phyloP scores from a whole-genome alignment of 2,329 filamentous ascomycete genomes.

The Cryphonectria carpinicola region DNA sequence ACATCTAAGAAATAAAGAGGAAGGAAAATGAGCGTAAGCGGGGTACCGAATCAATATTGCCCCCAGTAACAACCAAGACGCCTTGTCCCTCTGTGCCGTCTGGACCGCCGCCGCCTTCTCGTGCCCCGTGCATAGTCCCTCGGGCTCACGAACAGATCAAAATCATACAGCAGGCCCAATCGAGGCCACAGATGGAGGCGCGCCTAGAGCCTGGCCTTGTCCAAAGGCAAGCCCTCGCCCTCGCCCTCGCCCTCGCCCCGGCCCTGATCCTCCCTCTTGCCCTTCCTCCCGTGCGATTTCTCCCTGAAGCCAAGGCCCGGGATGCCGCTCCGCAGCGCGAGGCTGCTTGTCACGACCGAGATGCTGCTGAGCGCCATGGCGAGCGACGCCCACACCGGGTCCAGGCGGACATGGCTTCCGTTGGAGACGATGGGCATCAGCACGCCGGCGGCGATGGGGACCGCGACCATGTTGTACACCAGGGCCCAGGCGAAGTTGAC shows the following conservation, averaged over 20 bases:
- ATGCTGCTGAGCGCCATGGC: conserved; percentile 94
- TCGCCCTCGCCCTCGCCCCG: too few relatives aligned
- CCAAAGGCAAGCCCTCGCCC: too few relatives aligned
- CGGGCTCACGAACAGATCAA: neutral
- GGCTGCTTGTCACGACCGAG: conserved; percentile 82
- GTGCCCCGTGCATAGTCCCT: neutral
- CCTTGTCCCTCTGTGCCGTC: neutral
- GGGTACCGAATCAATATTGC: neutral
- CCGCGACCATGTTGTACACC: conserved; percentile 77
- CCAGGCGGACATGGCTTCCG: conserved; percentile 64
- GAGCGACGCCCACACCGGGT: conserved; percentile 84
- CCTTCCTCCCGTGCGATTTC: conserved; percentile 25
- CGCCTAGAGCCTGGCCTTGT: neutral
- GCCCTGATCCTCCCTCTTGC: neutral
- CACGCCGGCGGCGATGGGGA: conserved; percentile 81
- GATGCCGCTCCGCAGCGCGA: conserved; percentile 64
- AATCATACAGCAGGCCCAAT: neutral
- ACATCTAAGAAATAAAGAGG: neutral
- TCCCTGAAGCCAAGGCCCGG: conserved; percentile 50
- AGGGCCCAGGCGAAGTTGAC: conserved; percentile 87
- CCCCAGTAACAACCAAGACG: neutral
- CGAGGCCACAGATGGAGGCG: neutral
- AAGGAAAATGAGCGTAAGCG: neutral
- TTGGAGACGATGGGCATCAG: conserved; percentile 62
- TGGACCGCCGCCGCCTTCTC: neutral